Evolutionary conservation across 352 stramenopile species (phyloP).

Genomic region (Globisporangium takayamanum): DNA sequence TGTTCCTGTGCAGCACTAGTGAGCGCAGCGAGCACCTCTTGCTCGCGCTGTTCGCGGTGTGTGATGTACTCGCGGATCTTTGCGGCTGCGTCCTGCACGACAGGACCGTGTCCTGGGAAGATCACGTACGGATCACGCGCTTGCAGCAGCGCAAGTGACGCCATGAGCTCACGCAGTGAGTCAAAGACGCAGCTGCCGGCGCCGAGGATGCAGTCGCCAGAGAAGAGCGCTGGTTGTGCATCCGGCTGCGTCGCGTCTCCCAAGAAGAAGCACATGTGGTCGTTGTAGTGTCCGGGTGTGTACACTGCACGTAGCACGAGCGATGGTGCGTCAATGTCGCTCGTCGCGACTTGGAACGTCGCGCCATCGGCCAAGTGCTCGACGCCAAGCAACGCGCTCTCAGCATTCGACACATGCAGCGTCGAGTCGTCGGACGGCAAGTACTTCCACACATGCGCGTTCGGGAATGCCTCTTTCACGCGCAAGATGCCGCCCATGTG

Average conservation of each 20-base stretch:
- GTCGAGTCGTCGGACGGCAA: conserved; percentile 31
- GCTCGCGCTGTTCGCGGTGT: conserved; percentile 67
- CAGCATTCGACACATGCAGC: conserved; percentile 39
- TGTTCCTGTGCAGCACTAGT: conserved; percentile 2
- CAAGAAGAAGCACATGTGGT: conserved; percentile 81
- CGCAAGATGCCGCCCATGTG: conserved; percentile 81
- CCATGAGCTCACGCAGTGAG: conserved; percentile 75
- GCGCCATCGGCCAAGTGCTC: conserved; percentile 28
- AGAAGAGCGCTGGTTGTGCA: conserved; percentile 44
- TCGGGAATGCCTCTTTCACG: conserved; percentile 45
- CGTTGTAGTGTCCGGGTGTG: conserved; percentile 80
- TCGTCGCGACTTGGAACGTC: conserved; percentile 25
- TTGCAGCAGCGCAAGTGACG: conserved; percentile 49
- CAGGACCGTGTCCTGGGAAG: conserved; percentile 69
- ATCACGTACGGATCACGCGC: conserved; percentile 34
- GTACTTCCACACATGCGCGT: conserved; percentile 65
- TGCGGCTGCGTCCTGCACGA: conserved; percentile 46
- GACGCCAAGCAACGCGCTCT: conserved; percentile 43
- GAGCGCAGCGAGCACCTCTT: conserved; percentile 50
- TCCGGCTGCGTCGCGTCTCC: conserved; percentile 4
- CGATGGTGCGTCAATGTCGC: neutral
- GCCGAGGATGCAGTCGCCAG: conserved; percentile 81
- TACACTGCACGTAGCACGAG: conserved; percentile 47
- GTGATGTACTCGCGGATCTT: conserved; percentile 77
- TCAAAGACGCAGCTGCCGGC: conserved; percentile 84